A percentile compares a stretch with the other conserved stretches of the same genome.
These are phyloP conservation scores for Wickerhamomyces rabaulensis DNA, from an alignment of 805 yeast genomes.

Conservation along the genomic window DNA sequence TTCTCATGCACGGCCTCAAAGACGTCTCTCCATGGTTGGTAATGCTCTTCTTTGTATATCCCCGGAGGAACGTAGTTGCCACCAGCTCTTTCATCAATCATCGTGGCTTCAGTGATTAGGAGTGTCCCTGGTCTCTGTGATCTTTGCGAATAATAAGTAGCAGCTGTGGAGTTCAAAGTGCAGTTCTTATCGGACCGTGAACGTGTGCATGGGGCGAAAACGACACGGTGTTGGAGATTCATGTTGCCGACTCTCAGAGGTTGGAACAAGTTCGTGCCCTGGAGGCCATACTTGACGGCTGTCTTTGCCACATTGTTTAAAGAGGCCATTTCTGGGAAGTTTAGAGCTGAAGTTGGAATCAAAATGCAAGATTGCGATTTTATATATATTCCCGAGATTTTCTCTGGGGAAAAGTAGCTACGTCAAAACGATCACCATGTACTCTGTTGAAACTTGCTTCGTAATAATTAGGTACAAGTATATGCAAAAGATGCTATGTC, in stretches of 20 bases:
- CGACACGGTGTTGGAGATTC: constrained; percentile 35
- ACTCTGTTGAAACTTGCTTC: too few species aligned
- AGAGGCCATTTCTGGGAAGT: too few species aligned
- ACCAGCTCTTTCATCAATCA: constrained; percentile 36
- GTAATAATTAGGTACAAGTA: too few species aligned
- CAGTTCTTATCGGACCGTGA: constrained; percentile 25
- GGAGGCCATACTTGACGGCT: neutral
- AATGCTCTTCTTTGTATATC: constrained; percentile 41
- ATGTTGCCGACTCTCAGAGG: constrained; percentile 33
- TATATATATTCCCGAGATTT: too few species aligned
- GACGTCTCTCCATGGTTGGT: constrained; percentile 41
- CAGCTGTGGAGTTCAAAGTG: neutral
- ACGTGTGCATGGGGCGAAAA: constrained; percentile 45
- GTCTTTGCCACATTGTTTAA: neutral
- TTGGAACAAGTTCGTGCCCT: constrained; percentile 26
- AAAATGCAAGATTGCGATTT: too few species aligned
- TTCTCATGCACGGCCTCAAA: constrained; percentile 44
- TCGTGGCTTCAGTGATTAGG: constrained; percentile 53
- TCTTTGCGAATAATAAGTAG: constrained; percentile 45
- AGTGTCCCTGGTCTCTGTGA: constrained; percentile 51
- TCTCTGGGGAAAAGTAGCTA: too few species aligned
- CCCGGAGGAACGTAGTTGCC: constrained; percentile 41
- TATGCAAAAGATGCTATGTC: neutral
- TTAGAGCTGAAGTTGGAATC: too few species aligned
- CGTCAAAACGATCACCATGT: too few species aligned